phyloP scores from a whole-genome alignment of 108 stramenopile species.

The Seminavis robusta region DNA sequence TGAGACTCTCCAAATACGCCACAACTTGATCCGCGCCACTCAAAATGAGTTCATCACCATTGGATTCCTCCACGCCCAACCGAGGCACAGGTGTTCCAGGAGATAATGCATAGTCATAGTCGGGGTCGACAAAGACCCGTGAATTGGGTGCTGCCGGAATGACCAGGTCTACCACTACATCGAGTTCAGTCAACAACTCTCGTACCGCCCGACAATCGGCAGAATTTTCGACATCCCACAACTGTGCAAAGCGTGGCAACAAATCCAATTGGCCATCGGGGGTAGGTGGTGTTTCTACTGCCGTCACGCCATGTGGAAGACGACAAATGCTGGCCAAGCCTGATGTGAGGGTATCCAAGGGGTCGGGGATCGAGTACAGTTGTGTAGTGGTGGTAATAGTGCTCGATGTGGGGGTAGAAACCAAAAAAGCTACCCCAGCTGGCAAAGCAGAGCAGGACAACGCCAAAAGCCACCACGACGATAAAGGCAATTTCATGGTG shows the following conservation, averaged over 20 bases:
- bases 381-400: too few species aligned
- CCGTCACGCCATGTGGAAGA: conserved; percentile 41
- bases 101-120: conserved; percentile 7
- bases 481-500: too few species aligned
- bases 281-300: neutral
- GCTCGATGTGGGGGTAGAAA: too few species aligned
- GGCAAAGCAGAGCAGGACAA: too few species aligned
- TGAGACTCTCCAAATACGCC: conserved; percentile 34
- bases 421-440: too few species aligned
- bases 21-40: conserved; percentile 51
- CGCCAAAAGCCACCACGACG: too few species aligned
- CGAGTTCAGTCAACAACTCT: conserved; percentile 82
- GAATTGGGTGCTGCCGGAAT: conserved; percentile 37
- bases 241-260: too few species aligned
- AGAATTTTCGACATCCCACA: conserved; percentile 62
- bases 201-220: conserved; percentile 59
- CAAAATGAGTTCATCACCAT: conserved; percentile 17
- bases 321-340: conserved; percentile 63
- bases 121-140: conserved; percentile 4
- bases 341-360: conserved; percentile 64
- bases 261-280: conserved; percentile 14
- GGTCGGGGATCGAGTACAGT: conserved; percentile 39
- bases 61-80: conserved; percentile 30
- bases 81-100: conserved; percentile 8
- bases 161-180: conserved; percentile 62